Conservation (phyloP, 345 rosid genomes). For the Euphorbia pulcherrima region DNA sequence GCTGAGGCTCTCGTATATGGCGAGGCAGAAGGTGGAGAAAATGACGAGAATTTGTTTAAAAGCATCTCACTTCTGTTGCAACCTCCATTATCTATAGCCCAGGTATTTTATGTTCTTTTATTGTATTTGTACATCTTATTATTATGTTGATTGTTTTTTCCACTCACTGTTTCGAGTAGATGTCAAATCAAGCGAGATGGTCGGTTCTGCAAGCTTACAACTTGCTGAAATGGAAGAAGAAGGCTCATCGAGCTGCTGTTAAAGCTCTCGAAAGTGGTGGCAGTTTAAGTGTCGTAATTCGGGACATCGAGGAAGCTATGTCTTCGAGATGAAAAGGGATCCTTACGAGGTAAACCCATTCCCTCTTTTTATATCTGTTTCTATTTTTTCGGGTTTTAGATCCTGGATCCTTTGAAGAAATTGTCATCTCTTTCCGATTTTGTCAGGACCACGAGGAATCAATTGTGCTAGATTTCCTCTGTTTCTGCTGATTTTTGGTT, state of each 20-base stretch:
- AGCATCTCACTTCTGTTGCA: conserved; percentile 76
- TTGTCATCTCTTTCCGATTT: too few species aligned
- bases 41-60: conserved; percentile 88
- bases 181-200: conserved; percentile 99
- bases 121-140: background rate
- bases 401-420: too few species aligned
- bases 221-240: conserved; percentile 80
- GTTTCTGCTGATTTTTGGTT: too few species aligned
- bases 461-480: background rate
- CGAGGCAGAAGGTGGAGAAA: conserved; percentile 95
- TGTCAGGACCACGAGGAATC: background rate
- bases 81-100: conserved; percentile 75
- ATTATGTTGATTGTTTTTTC: background rate
- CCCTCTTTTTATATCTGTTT: background rate
- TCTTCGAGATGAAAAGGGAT: conserved; percentile 19
- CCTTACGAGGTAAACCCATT: background rate
- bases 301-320: conserved; percentile 79
- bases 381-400: too few species aligned
- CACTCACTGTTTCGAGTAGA: conserved; percentile 36
- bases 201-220: conserved; percentile 80
- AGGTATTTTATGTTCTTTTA: conserved; percentile 38
- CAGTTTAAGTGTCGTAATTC: conserved; percentile 67
- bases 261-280: conserved; percentile 77
- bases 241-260: conserved; percentile 72
- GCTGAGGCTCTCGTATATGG: conserved; percentile 92